phyloP scores from a whole-genome alignment of 2,329 filamentous ascomycete species.

The Pyrenophora tritici-repentis region DNA sequence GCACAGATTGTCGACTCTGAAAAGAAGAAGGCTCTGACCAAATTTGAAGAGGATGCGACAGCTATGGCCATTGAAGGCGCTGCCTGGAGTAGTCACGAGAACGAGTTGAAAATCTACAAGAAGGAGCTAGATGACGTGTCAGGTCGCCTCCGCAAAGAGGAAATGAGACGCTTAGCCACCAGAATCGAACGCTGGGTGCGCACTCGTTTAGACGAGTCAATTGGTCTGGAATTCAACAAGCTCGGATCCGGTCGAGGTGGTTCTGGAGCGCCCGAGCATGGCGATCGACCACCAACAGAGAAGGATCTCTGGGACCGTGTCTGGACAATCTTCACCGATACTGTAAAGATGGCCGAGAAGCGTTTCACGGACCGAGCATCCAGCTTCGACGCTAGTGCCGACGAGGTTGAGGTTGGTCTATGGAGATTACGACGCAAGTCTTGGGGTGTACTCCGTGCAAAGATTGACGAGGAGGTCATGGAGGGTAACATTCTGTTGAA shows the following conservation, averaged over 20 bases:
- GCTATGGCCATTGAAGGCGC: slow-evolving; percentile 78
- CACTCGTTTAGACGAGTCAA: slow-evolving; percentile 81
- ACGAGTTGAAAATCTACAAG: slow-evolving; percentile 78
- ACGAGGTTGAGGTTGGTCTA: slow-evolving; percentile 88
- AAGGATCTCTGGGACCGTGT: slow-evolving; percentile 95
- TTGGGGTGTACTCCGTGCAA: slow-evolving; percentile 86
- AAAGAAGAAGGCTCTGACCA: slow-evolving; percentile 74
- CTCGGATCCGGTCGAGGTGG: slow-evolving; percentile 86
- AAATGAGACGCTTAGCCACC: slow-evolving; percentile 90
- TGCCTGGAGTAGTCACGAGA: slow-evolving; percentile 83
- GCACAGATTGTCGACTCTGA: slow-evolving; percentile 87
- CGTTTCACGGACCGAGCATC: slow-evolving; percentile 86
- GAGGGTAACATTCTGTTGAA: slow-evolving; percentile 96
- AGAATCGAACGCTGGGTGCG: slow-evolving; percentile 93
- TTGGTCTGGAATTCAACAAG: slow-evolving; percentile 95
- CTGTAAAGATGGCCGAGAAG: slow-evolving; percentile 82
- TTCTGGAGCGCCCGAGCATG: slow-evolving; percentile 76
- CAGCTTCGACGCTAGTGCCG: slow-evolving; percentile 89
- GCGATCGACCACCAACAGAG: slow-evolving; percentile 72
- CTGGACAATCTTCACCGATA: slow-evolving; percentile 82
- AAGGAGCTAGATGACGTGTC: slow-evolving; percentile 93
- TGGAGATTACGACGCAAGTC: slow-evolving; percentile 94
- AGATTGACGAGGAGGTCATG: slow-evolving; percentile 96
- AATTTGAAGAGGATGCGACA: slow-evolving; percentile 77
- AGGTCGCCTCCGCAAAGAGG: slow-evolving; percentile 82